Percentiles rank a stretch among this genome's conserved stretches.
Evolutionary conservation across 2,329 filamentous ascomycete genomes (phyloP).

Genomic region (Exophiala phaeomuriformis): DNA sequence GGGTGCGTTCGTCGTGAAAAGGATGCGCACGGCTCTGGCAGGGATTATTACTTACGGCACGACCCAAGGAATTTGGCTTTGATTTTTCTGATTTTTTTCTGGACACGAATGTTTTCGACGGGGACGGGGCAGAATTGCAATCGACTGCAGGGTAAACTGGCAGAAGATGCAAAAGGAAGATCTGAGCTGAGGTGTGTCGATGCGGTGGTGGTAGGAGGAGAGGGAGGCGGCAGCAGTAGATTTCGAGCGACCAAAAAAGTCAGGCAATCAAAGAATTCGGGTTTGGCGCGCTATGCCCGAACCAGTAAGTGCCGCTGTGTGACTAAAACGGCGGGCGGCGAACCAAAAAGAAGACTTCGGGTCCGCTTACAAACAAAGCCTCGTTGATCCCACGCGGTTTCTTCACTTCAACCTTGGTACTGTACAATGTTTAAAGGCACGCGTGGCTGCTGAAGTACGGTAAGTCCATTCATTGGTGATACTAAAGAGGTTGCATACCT

Average conservation of each 20-base stretch:
- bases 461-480: too few species aligned
- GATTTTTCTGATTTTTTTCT: slow-evolving; percentile 35
- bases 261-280: slow-evolving; percentile 21
- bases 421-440: too few species aligned
- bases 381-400: neutral
- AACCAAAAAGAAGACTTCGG: neutral
- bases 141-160: slow-evolving; percentile 22
- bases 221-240: slow-evolving; percentile 20
- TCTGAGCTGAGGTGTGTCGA: slow-evolving; percentile 20
- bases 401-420: neutral
- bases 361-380: too few species aligned
- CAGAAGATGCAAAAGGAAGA: slow-evolving; percentile 23
- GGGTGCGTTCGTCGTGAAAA: slow-evolving; percentile 3
- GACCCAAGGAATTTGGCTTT: slow-evolving; percentile 29
- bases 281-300: slow-evolving; percentile 9
- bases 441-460: too few species aligned
- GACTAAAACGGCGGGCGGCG: neutral
- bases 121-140: slow-evolving; percentile 28
- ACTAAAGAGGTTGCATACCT: too few species aligned
- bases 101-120: slow-evolving; percentile 31
- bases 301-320: slow-evolving; percentile 9
- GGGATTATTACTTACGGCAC: slow-evolving; percentile 19
- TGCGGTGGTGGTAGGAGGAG: slow-evolving; percentile 14
- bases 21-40: slow-evolving; percentile 11
- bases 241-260: slow-evolving; percentile 17